Evolutionary conservation across 345 rosid species (phyloP), one percentile per base, ranked within the genome.

Genomic region (Anacardium occidentale): DNA sequence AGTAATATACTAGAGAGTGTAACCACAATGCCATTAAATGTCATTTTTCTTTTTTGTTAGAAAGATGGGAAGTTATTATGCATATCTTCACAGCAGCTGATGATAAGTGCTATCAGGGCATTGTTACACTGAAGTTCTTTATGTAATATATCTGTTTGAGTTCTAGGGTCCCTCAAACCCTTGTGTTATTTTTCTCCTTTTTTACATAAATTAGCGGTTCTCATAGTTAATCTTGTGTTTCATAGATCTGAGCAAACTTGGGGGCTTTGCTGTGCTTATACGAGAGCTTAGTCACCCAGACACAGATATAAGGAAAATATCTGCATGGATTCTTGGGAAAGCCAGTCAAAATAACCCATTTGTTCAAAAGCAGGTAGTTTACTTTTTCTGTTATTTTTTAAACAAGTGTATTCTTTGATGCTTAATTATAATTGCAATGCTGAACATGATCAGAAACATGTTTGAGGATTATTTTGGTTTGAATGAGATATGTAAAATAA

Each of bases 251-350:
- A 79, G 81, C 82, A 92, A 88, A 83, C 81, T 88, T 63, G 98
- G 98, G 66, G 97, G 98, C 21, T 89, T 88, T 71, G 62, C 62
- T 17, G 85, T 82, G 52, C 75, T 92, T 32, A 70, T 86, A 60
- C 75, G 68, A 72, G 84, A 91, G 78, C 94, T 92, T 59, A 69
- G 76, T 81, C 97, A 92, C 75, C 80, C 83, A 62, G 93, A 92
- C 61, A 18, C 90, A 15, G 93, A 86, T 17, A 78, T 84, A 55
- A 85, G 97, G 85, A 92, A 77, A 77, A 62, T 85, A 74, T 89
- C 99, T 72, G 98, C 99, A 44, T 95, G 99, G 99, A 86, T 95
- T 74, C 79, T 95, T 10, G 99, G 99, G 61, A 91, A 82, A 80
- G 96, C 98, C 14, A 76, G 97, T 81, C 98, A 95, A 81, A 95